A percentile compares a stretch with the other conserved stretches of the same genome.
Evolutionary conservation across 2,329 filamentous ascomycete species (phyloP).

Genomic region (Cytospora chrysosperma): DNA sequence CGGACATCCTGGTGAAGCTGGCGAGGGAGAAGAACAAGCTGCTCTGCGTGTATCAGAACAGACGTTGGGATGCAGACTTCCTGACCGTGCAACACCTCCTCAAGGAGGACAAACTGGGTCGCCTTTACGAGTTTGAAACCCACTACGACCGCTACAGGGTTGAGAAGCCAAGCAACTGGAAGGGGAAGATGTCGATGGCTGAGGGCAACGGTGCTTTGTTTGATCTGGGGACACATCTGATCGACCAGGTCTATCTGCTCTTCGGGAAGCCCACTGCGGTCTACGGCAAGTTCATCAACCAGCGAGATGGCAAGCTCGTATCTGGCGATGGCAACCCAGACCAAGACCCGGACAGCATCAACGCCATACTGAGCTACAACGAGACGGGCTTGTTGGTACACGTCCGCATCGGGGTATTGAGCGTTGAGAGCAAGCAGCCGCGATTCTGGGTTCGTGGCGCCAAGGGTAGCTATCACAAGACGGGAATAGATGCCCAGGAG

Average conservation of each 20-base stretch:
- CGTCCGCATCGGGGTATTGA: slow-evolving; percentile 67
- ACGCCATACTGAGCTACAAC: slow-evolving; percentile 65
- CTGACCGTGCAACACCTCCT: slow-evolving; percentile 66
- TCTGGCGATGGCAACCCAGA: slow-evolving; percentile 33
- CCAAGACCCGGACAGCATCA: slow-evolving; percentile 57
- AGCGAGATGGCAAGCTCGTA: slow-evolving; percentile 51
- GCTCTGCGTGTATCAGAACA: slow-evolving; percentile 72
- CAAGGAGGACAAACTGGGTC: slow-evolving; percentile 58
- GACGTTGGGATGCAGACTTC: slow-evolving; percentile 77
- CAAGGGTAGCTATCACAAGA: slow-evolving; percentile 73
- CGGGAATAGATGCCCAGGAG: slow-evolving; percentile 71
- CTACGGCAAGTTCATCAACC: slow-evolving; percentile 66
- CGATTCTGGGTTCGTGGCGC: slow-evolving; percentile 76
- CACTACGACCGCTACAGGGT: slow-evolving; percentile 77
- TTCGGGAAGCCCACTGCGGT: slow-evolving; percentile 69
- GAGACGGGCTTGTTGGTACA: slow-evolving; percentile 62
- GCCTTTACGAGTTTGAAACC: slow-evolving; percentile 75
- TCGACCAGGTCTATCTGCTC: slow-evolving; percentile 71
- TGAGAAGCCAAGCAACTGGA: slow-evolving; percentile 62
- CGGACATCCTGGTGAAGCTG: slow-evolving; percentile 58
- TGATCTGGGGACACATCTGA: slow-evolving; percentile 72
- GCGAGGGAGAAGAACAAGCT: slow-evolving; percentile 51
- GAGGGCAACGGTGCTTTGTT: slow-evolving; percentile 68
- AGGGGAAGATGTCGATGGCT: slow-evolving; percentile 56
- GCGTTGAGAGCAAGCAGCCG: slow-evolving; percentile 66